Base-by-base conservation (phyloP, 441 rosid species). In the Adansonia madagascariensis region DNA sequence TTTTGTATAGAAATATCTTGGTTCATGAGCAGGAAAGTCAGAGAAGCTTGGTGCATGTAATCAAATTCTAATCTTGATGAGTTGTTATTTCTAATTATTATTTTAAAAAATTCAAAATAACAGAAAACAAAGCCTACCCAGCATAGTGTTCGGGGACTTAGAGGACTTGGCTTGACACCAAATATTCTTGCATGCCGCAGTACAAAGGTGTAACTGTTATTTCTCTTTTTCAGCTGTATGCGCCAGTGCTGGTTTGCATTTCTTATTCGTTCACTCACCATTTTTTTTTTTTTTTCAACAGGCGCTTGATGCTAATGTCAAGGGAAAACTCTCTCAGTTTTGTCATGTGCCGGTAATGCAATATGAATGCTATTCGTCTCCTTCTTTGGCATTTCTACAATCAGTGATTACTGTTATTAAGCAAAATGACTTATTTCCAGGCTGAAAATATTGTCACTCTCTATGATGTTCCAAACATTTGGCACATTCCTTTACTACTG, bases 71-170 rank as follows among this genome's bases (percentile, higher is more conserved):
- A 39, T 39, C 18, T 3, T 17, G 43, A 47, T 41, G 47, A 14
- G 7, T 27, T 9, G 44, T 43, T 60, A 60, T 8, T 15, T 46
- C 52, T 57, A 43, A 18, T 73, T 74, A 46, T 70, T 52, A 20
- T 47, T 74, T 43, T 57, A 18, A 56, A 65, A 24, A 24, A 74
- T 79, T 44, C 77, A 57, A 66, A 12, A 60, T 80, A 85, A 78
- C 87, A 93, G 98, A 93, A 93, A 79, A 92, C 98, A 4, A 93
- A 93, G 83, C 98, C 98, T 72, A 93, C 98, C 71, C 98, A 93
- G 85, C 98, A 93, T 65, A 94, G 98, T 71, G 97, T 94, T 67
- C 87, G 95, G 57, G 92, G 90, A 46, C 90, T 94, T 60, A 85
- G 98, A 82, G 88, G 94, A 72, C 85, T 91, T 76, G 98, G 98